Base-by-base conservation (phyloP, 2,329 filamentous ascomycete species). In the Trichoderma lentiforme region DNA sequence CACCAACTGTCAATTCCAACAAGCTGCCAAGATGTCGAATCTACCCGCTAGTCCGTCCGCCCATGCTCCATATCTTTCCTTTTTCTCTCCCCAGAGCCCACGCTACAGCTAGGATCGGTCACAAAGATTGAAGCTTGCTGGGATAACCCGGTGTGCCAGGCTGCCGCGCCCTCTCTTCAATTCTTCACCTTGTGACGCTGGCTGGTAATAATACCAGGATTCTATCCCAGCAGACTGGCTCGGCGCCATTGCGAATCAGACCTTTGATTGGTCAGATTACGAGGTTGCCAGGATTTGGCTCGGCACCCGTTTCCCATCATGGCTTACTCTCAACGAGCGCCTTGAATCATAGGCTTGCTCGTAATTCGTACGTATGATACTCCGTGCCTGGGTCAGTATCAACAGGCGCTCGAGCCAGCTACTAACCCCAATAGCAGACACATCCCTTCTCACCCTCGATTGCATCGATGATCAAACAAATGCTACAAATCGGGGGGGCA, bases 211-310 rank as follows among this genome's bases (percentile, higher is more conserved):
- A 24, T 51, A 18, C 63, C n/a, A 21, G 47, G 39, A 24, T 28
- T 30, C 63, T 14, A 66, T 66, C 63, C 63, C 63, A 66, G 47
- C 30, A 21, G 51, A 56, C 43, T 36, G 63, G 63, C 63, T 66
- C 63, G 63, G 47, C 43, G 21, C 12, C 47, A n/a, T 56, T 66
- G 26, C 28, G 30, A 32, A 56, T 11, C 1, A 2, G 5, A 18
- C 11, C 6, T 14, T 12, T 36, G 63, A 66, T 66, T 66, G 63
- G 63, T 28, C 47, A 12, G 9, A 15, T 30, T 66, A 66, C 63
- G 63, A 56, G 30, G 47, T 32, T 18, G 47, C 51, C 28, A 66
- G 47, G 63, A 47, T 34, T 24, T 12, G 28, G 7, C 30, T 56
- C 63, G 63, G 63, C n/a, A 53, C 28, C 28, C 39, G 43, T 43